Evolutionary conservation across 192 early-diverging fungal genomes (phyloP), one percentile per base, ranked within the genome.

Genomic region (Coemansia brasiliensis): DNA sequence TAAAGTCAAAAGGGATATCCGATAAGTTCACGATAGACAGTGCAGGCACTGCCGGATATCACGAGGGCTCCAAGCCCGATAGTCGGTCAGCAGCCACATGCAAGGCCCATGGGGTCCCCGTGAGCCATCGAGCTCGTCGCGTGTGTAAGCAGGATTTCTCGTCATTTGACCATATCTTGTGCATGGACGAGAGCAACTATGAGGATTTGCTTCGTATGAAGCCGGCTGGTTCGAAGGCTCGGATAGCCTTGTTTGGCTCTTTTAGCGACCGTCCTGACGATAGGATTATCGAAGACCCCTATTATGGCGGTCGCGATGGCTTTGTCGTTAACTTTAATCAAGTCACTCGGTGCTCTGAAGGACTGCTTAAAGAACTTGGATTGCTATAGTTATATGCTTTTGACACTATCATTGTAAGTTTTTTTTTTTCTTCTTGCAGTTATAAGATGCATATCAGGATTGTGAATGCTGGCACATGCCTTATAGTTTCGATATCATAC

Each of bases 171-270:
- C 89, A 90, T 53, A 87, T 98, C 46, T 82, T 98, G 18, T 93
- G 91, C 71, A 96, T 96, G 94, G 95, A 98, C 59, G 77, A 86
- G 24, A 79, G 83, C 48, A 94, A 94, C 69, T 64, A 93, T 26
- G 37, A 57, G 4, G 83, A 92, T 61, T 55, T 91, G 38, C 65
- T 81, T 61, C 60, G 45, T 1, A 57, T 75, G 24, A 57, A 73
- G 63, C 82, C 85, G 0, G 42, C 51, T 32, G 68, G 67, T 0
- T 67, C 68, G 22, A 72, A 42, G 15, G 79, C 79, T 5, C 38
- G 46, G 6, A 57, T 66, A 25, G 61, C 54, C 16, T 37, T 81
- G 60, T 81, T 81, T 59, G 79, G 79, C 18, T 46, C 63, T 22
- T 81, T 69, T 41, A 66, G 67, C 32, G 39, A 37, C 15, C 16